phyloP scores from a whole-genome alignment of 2,329 filamentous ascomycete species.

The Colletotrichum eremochloae region DNA sequence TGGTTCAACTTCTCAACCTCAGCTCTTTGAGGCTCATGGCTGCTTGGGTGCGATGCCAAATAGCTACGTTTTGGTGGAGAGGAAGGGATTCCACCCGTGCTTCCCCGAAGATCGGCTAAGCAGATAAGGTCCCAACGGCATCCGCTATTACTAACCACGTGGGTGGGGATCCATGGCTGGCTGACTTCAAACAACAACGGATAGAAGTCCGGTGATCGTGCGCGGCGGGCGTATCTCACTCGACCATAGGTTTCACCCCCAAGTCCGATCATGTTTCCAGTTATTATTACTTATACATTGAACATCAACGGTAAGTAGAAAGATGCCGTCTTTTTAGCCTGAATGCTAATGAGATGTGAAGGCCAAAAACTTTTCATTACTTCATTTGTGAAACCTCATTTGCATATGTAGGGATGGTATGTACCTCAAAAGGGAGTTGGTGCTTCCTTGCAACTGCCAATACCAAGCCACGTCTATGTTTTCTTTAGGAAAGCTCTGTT shows the following conservation, averaged over 20 bases:
- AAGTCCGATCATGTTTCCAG: no score
- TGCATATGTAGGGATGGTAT: background rate
- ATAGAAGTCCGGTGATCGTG: background rate
- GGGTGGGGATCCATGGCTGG: background rate
- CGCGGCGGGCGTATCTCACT: background rate
- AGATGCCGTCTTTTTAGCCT: no score
- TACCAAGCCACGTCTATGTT: background rate
- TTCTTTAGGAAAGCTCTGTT: background rate
- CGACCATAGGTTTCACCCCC: no score
- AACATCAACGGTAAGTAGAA: no score
- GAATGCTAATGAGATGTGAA: background rate
- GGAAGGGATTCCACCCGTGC: background rate
- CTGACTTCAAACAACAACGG: background rate
- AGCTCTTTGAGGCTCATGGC: background rate
- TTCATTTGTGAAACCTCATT: background rate
- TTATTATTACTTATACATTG: no score
- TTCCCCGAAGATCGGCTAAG: background rate
- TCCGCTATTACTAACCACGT: no score
- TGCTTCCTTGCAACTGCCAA: background rate
- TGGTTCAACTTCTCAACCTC: background rate
- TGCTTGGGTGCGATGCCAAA: background rate
- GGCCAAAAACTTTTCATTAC: slow-evolving; percentile 2
- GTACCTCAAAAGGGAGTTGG: slow-evolving; percentile 7
- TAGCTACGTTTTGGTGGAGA: background rate
- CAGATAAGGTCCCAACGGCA: background rate